Evolutionary conservation across 768 basidiomycete genomes (phyloP).

Genomic region (Lactifluus echinatus): DNA sequence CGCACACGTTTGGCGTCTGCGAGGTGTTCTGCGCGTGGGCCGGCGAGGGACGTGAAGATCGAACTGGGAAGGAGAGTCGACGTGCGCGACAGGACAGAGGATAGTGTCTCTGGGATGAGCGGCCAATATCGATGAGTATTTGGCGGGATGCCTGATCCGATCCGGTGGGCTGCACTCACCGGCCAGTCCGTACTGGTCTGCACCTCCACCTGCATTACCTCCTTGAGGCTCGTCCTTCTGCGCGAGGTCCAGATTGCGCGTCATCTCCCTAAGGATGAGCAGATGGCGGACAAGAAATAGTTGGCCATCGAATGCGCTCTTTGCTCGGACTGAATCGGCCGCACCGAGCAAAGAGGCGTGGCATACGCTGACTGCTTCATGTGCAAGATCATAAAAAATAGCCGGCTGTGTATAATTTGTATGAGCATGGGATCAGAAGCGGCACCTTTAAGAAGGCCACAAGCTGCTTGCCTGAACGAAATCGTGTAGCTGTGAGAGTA

Average conservation of each 20-base stretch:
- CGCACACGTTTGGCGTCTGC: conserved; percentile 66
- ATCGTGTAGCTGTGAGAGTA: conserved; percentile 80
- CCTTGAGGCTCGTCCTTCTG: conserved; percentile 36
- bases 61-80: conserved; percentile 57
- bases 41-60: conserved; percentile 61
- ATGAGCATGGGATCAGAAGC: background rate
- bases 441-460: background rate
- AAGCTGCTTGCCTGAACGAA: conserved; percentile 70
- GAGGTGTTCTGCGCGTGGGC: conserved; percentile 54
- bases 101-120: conserved; percentile 39
- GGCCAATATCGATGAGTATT: background rate
- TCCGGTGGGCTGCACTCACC: conserved; percentile 32
- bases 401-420: conserved; percentile 48
- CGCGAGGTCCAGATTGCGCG: conserved; percentile 61
- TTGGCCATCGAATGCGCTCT: conserved; percentile 55
- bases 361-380: conserved; percentile 82
- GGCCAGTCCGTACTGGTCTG: conserved; percentile 46
- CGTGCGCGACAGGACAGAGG: conserved; percentile 51
- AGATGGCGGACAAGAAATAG: conserved; percentile 89
- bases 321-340: conserved; percentile 51
- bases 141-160: no score
- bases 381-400: conserved; percentile 94
- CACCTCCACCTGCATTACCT: conserved; percentile 21
- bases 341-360: conserved; percentile 72
- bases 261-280: conserved; percentile 85